phyloP scores from a whole-genome alignment of 2,329 filamentous ascomycete species.

The Botrytis elliptica region DNA sequence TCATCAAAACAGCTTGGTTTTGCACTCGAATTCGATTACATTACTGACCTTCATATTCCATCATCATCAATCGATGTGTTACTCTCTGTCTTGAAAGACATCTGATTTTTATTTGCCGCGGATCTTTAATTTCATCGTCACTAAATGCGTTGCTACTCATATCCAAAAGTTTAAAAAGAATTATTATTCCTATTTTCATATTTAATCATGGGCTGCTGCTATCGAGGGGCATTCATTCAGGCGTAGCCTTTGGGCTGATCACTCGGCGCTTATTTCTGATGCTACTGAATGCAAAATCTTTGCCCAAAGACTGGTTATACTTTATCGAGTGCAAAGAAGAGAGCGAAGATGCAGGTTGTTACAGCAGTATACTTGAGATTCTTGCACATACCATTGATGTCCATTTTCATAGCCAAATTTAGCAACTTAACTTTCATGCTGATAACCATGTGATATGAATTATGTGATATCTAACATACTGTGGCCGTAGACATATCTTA shows the following conservation, averaged over 20 bases:
- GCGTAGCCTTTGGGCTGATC: neutral
- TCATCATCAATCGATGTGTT: no score
- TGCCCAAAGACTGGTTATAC: fast-evolving
- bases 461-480: neutral
- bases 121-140: neutral
- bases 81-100: no score
- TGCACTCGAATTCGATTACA: no score
- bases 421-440: neutral
- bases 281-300: neutral
- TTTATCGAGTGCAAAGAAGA: neutral
- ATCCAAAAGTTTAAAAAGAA: neutral
- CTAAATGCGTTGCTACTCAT: neutral
- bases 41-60: no score
- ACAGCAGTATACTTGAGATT: neutral
- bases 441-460: neutral
- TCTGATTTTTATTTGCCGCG: no score
- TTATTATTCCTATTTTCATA: neutral
- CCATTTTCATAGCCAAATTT: neutral
- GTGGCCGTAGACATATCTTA: neutral
- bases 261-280: neutral
- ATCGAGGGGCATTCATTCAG: neutral
- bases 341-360: neutral
- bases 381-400: neutral
- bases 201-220: neutral
- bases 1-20: no score